phyloP scores from a whole-genome alignment of 768 basidiomycete genomes.

The Mycena leptocephala region DNA sequence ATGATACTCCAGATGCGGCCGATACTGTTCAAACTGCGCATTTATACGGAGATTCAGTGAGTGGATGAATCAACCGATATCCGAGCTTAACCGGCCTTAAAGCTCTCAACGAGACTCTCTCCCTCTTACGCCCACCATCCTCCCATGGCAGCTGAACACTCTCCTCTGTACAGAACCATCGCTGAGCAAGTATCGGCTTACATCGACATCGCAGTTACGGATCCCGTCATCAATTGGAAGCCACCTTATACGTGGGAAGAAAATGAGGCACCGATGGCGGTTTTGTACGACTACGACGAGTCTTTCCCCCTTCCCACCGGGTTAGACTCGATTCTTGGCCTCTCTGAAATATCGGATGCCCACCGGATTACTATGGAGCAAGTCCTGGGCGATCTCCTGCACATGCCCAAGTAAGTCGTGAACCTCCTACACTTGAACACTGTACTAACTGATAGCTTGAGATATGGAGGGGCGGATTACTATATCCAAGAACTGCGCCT shows the following conservation, averaged over 20 bases:
- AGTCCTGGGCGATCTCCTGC: constrained; percentile 21
- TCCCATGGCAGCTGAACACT: constrained; percentile 26
- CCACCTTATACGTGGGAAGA: not conserved
- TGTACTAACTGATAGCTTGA: constrained; percentile 7
- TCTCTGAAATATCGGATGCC: constrained; percentile 19
- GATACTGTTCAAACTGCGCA: too few species aligned
- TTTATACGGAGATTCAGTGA: too few species aligned
- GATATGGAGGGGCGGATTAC: not conserved
- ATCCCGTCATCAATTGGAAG: constrained; percentile 7
- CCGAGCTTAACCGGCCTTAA: constrained; percentile 3
- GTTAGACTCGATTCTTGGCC: constrained; percentile 20
- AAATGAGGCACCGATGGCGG: constrained; percentile 21
- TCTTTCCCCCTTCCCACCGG: constrained; percentile 23
- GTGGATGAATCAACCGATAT: too few species aligned
- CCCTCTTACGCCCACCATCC: constrained; percentile 12
- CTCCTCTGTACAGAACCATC: constrained; percentile 24
- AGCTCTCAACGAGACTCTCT: constrained; percentile 16
- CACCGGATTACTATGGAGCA: constrained; percentile 14
- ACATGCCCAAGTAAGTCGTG: constrained; percentile 13
- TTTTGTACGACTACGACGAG: constrained; percentile 25
- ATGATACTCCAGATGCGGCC: too few species aligned
- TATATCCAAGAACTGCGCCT: constrained; percentile 22
- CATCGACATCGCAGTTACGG: constrained; percentile 29
- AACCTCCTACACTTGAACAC: not conserved
- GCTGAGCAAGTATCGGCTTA: constrained; percentile 30